Conservation (phyloP, 2,329 filamentous ascomycete species). For the Pseudogymnoascus sp. region DNA sequence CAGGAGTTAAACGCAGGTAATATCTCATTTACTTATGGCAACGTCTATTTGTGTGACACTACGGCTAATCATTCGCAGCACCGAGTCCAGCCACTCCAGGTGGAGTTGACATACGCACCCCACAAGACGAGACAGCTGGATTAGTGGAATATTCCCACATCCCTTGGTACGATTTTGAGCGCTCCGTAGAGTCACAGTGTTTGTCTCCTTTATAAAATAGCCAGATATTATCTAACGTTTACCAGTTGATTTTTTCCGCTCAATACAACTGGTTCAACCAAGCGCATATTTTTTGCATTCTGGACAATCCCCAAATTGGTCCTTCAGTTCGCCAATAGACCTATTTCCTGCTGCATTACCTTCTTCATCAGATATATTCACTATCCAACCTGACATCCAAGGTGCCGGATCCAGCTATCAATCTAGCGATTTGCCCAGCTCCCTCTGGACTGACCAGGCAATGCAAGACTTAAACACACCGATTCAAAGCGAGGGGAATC, state of each 20-base stretch:
- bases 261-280: conserved; percentile 1
- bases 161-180: conserved; percentile 18
- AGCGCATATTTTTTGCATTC: conserved; percentile 7
- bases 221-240: conserved; percentile 11
- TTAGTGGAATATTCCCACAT: conserved; percentile 17
- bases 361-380: conserved; percentile 1
- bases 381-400: conserved; percentile 9
- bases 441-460: not conserved
- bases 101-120: conserved; percentile 16
- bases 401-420: conserved; percentile 9
- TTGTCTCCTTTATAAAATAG: conserved; percentile 7
- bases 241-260: conserved; percentile 11
- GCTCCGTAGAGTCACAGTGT: conserved; percentile 11
- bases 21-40: not conserved
- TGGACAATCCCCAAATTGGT: not conserved
- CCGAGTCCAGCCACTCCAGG: conserved; percentile 11
- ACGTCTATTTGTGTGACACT: not conserved
- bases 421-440: conserved; percentile 5
- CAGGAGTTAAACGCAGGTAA: conserved; percentile 11
- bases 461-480: not conserved
- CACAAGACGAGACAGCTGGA: conserved; percentile 7
- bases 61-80: conserved; percentile 12
- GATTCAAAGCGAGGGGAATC: conserved; percentile 7
- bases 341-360: conserved; percentile 5
- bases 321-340: not conserved